phyloP scores from a whole-genome alignment of 2,329 filamentous ascomycete genomes.

The Aspergillus sp. region DNA sequence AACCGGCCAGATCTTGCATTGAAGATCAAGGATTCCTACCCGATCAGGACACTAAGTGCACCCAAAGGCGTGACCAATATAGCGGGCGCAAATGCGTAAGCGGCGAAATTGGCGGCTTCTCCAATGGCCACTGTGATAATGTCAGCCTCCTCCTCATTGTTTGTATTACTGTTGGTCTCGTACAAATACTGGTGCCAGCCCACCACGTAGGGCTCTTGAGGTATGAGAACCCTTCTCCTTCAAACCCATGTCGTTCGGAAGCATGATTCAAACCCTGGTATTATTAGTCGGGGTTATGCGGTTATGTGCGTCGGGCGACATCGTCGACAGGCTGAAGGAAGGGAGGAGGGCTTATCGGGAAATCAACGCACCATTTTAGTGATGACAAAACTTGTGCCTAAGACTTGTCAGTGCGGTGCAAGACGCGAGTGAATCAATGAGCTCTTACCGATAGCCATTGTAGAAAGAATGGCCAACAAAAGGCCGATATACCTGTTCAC shows the following conservation, averaged over 20 bases:
- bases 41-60: constrained; percentile 91
- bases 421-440: neutral
- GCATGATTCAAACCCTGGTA: constrained; percentile 83
- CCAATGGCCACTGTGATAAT: constrained; percentile 75
- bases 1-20: constrained; percentile 7
- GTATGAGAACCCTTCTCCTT: constrained; percentile 95
- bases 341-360: constrained; percentile 8
- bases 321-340: constrained; percentile 15
- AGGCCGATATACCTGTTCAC: constrained; percentile 51
- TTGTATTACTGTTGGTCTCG: constrained; percentile 39
- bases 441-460: constrained; percentile 51
- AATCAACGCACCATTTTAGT: constrained; percentile 81
- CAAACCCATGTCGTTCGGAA: constrained; percentile 89
- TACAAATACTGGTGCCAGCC: constrained; percentile 89
- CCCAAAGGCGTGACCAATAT: constrained; percentile 96
- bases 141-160: constrained; percentile 26
- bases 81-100: constrained; percentile 97
- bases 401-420: constrained; percentile 18
- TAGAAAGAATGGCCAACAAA: constrained; percentile 52
- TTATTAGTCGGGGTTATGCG: constrained; percentile 23
- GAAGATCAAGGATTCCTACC: constrained; percentile 49
- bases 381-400: constrained; percentile 96
- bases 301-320: constrained; percentile 12
- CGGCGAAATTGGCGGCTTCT: constrained; percentile 96
- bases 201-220: constrained; percentile 96